These are phyloP conservation scores for Auxenochlorella pyrenoidosa DNA, from an alignment of 139 green algal genomes.

Conservation along the genomic window DNA sequence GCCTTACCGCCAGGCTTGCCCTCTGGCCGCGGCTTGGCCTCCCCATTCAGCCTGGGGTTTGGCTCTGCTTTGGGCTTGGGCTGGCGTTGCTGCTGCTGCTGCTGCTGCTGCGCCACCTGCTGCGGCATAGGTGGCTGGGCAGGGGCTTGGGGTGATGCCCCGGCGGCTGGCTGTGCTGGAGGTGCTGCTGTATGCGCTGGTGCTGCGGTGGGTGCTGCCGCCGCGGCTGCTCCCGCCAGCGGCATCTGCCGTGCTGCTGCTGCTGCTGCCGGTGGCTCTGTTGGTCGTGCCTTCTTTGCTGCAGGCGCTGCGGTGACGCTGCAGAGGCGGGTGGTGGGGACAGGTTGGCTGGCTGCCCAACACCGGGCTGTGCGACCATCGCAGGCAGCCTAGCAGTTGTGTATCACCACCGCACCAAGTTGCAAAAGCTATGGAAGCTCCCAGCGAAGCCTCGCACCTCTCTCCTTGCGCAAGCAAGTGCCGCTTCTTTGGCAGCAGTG, in stretches of 20 bases:
- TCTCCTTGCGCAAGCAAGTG: constrained; percentile 1
- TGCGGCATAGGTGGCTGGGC: not conserved
- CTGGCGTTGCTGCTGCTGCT: not conserved
- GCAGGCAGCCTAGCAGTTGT: not conserved
- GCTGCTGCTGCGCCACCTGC: not conserved
- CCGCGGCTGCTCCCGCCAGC: not conserved
- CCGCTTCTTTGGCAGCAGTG: constrained; percentile 18
- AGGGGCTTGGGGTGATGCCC: not conserved
- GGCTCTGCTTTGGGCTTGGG: not conserved
- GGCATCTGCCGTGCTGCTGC: not conserved
- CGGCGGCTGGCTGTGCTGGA: not conserved
- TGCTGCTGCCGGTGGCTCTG: not conserved
- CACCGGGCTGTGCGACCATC: not conserved
- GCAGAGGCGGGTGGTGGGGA: not conserved
- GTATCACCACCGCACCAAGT: no score
- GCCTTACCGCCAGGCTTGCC: not conserved
- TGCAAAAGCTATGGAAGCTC: not conserved
- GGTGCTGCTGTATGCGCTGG: not conserved
- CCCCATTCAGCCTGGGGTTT: not conserved
- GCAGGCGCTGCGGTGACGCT: not conserved
- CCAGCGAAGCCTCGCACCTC: not conserved
- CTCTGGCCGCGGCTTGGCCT: not conserved
- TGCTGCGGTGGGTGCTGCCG: not conserved
- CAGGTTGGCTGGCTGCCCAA: not conserved
- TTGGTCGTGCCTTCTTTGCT: not conserved